phyloP scores from a whole-genome alignment of 2,329 filamentous ascomycete genomes.

The Penicillium sp. region DNA sequence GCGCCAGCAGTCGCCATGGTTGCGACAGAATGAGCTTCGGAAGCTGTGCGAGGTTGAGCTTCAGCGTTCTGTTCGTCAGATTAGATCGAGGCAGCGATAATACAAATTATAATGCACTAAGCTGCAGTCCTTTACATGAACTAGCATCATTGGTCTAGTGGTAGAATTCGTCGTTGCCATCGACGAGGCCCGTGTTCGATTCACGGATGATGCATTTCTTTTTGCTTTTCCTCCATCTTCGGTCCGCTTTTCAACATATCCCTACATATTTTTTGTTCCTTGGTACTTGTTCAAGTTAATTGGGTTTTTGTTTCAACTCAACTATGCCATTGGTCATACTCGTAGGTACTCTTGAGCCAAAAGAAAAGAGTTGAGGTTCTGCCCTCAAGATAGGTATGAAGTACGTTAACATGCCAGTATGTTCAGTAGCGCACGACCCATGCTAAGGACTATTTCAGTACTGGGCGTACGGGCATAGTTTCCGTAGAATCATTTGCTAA shows the following conservation, averaged over 20 bases:
- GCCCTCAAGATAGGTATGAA: no score
- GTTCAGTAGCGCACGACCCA: no score
- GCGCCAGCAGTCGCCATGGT: constrained; percentile 40
- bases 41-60: constrained; percentile 18
- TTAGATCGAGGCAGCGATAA: neutral
- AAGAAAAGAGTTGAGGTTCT: no score
- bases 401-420: no score
- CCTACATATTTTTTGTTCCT: neutral
- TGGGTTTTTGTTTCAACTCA: neutral
- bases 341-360: no score
- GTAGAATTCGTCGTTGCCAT: constrained; percentile 49
- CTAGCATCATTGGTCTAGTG: constrained; percentile 46
- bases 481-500: no score
- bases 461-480: no score
- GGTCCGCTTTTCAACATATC: neutral
- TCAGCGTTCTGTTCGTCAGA: constrained; percentile 5
- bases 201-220: constrained; percentile 45
- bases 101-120: neutral
- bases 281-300: neutral
- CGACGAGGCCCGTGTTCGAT: constrained; percentile 50
- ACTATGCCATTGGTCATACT: neutral
- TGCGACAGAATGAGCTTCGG: constrained; percentile 27
- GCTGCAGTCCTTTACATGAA: neutral
- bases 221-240: neutral
- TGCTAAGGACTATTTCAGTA: no score